Base-by-base conservation (phyloP, 2,329 filamentous ascomycete species). In the Colletotrichum theobromicola region DNA sequence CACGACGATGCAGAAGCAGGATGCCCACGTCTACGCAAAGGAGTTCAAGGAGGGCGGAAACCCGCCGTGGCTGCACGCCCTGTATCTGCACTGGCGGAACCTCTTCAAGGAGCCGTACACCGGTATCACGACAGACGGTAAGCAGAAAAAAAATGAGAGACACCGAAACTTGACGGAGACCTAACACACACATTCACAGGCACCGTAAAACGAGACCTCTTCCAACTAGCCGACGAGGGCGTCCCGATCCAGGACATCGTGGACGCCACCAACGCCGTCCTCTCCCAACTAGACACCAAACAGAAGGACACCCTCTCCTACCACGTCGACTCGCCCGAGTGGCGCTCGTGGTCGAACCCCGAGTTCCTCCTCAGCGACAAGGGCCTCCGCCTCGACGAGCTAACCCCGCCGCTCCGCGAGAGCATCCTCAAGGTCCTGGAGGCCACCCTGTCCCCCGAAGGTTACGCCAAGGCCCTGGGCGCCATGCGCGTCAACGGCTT, bases 401-500 rank as follows among this genome's bases (percentile, higher is more conserved):
- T 87, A 0, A 67, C 80, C 2, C 73, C 83, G 0, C 64, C 84
- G 0, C 81, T 89, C 24, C 87, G 88, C 4, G 81, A 85, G 26
- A 83, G 87, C 30, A 88, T 92, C 7, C 84, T 94, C 46, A 81
- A 82, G 7, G 83, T 95, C 4, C 84, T 95, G 2, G 77, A 88
- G 66, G 80, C 86, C 0, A 90, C 91, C 0, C 87, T 95, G 1
- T 94, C 93, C 0, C 88, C 91, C 0, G 92, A 94, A 80, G 94
- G 94, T 16, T 95, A 94, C 83, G 82, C 88, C 21, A 95, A 95
- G 79, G 93, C 93, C 10, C 71, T 93, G 2, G 87, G 85, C 0
- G 93, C 93, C 1, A 95, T 94, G 93, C 90, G 91, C 72, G 91
- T 94, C 80, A 95, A 95, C 82, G 91, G 92, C 70, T 95, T 95